These are phyloP conservation scores for Gloeophyllum trabeum DNA, from an alignment of 768 basidiomycete genomes.

Conservation along the genomic window DNA sequence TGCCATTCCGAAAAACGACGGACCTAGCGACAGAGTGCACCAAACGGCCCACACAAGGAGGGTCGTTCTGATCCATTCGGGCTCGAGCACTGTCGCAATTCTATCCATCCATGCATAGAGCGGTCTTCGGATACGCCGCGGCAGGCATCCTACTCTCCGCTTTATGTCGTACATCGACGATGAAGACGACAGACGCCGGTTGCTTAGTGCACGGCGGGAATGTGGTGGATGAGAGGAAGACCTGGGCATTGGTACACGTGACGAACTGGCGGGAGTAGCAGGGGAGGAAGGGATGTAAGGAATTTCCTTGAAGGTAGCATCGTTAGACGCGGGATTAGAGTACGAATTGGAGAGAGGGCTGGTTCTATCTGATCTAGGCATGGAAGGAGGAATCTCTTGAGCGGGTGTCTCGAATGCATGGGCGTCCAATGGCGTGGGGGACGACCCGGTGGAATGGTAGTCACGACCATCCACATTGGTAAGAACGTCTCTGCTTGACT, in stretches of 20 bases:
- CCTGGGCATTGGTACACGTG: too few species aligned
- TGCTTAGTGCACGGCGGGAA: too few species aligned
- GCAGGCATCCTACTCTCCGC: conserved; percentile 33
- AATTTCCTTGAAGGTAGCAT: too few species aligned
- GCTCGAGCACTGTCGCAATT: conserved; percentile 56
- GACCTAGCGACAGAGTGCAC: conserved; percentile 70
- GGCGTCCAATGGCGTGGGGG: background rate
- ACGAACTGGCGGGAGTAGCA: too few species aligned
- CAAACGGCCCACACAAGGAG: conserved; percentile 71
- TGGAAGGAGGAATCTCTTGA: background rate
- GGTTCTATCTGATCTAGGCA: too few species aligned
- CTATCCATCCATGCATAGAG: conserved; percentile 61
- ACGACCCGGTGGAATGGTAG: background rate
- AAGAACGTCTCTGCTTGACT: background rate
- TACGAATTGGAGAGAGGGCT: too few species aligned
- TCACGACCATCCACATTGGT: background rate
- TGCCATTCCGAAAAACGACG: conserved; percentile 11
- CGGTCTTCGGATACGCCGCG: conserved; percentile 44
- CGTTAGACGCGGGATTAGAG: too few species aligned
- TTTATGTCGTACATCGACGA: conserved; percentile 34
- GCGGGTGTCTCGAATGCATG: background rate
- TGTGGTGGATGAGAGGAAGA: too few species aligned
- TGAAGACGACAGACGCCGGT: too few species aligned
- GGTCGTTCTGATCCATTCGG: conserved; percentile 70
- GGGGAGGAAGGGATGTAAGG: too few species aligned